Base-by-base conservation (phyloP, 768 basidiomycete genomes). In the Pisolithus microcarpus region DNA sequence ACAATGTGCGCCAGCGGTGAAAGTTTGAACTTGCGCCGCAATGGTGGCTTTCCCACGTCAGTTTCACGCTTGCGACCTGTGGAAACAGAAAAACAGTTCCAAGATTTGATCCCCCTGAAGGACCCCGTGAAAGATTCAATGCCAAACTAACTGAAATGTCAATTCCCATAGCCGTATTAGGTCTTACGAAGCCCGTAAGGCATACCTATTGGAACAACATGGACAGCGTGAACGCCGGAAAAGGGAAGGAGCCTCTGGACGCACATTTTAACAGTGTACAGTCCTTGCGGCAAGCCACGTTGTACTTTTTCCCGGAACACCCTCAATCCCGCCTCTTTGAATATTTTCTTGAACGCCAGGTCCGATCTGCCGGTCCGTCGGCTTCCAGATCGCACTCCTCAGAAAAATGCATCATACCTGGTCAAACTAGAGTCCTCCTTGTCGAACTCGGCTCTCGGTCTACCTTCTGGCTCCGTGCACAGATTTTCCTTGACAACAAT, bases 401-500 rank as follows among this genome's bases (percentile, higher is more conserved):
- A 54, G 45, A 10, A 30, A 36, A 23, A 23, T 43, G 10, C 47
- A 37, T 5, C 7, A 28, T n/a, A 8, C 94, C 95, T 80, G 8
- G 90, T 97, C 61, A 95, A 70, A 62, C 87, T 93, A 16, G 90
- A 93, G 67, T 99, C 95, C 51, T 85, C 72, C 51, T 85, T 81
- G 61, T 97, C 94, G 59, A 91, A 91, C 7, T 82, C 64, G 10
- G 76, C 71, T 21, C 70, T 68, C 0, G 81, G 72, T 1, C 78
- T 84, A 30, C 76, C 77, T 2, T 52, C 48, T 1, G 52, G 60
- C 60, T 94, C 83, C 1, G 72, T 64, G 62, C 91, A 95, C 16
- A 86, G 57, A 61, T 96, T 96, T 70, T 99, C 95, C 66, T 99
- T 99, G 42, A 94, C 84, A 13, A 97, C 75, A 48, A 98, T 85